Base-by-base conservation (phyloP, 148 eudicot species). In the Pharnaceum exiguum region DNA sequence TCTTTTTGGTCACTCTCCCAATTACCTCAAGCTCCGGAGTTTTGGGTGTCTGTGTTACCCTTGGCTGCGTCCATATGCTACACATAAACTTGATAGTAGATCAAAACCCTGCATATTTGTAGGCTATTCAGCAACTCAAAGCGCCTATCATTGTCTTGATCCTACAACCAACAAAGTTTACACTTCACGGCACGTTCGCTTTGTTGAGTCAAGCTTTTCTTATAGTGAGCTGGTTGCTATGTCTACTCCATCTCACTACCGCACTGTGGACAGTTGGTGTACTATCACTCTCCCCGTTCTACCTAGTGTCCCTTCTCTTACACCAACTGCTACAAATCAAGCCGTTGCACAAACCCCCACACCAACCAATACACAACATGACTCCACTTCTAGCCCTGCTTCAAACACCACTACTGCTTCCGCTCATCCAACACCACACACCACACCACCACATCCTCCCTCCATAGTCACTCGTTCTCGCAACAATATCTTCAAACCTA, bases 1-100 rank as follows among this genome's bases (percentile, higher is more conserved):
- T 10, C 10, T 12, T 18, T 7, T 42, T 3, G 1, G 5, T 0
- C 1, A 11, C 11, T 13, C 6, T 5, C 40, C 43, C 12, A 21
- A 42, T 15, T 44, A 38, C 49, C 7, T 3, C 3, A 28, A 19
- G 22, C 18, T 53, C 2, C 26, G 22, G 4, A 1, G 16, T 11
- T 51, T 63, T 32, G 60, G 51, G 3, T 63, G 60, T 13, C 39
- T 53, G 7, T 63, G 52, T 17, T 64, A 58, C 16, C 51, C 51
- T 15, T 58, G 51, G 26, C 33, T 58, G 4, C n/a, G 62, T 7
- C 50, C 62, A 1, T 57, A 57, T 42, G 15, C 31, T 13, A 3
- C 9, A 0, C 32, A 57, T 25, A 57, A 57, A 39, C 62, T 42
- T 21, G 38, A 30, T 1, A 25, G 38, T 16, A 27, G 10, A 7